A percentile compares a stretch with the other conserved stretches of the same genome.
These are phyloP conservation scores for Penicillium sp. DNA, from an alignment of 2,329 filamentous ascomycete species.

Conservation along the genomic window DNA sequence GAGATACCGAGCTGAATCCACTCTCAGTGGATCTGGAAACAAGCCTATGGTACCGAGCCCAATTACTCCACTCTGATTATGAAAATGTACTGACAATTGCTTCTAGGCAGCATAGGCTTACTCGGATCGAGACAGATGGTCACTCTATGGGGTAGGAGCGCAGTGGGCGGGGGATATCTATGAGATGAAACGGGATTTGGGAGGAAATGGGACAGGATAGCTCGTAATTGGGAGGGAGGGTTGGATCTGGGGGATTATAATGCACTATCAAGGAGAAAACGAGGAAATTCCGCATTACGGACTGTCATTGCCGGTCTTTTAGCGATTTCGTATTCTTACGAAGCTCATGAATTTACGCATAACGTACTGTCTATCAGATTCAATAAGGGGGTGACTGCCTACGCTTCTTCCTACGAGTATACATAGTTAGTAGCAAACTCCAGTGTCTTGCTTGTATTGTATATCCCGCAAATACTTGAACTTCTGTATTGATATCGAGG, in stretches of 20 bases:
- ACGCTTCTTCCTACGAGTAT: not conserved
- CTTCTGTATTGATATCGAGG: not conserved
- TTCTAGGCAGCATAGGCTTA: not conserved
- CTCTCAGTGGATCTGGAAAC: too few relatives aligned
- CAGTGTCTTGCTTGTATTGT: too few relatives aligned
- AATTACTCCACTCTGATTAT: not conserved
- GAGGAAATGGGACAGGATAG: not conserved
- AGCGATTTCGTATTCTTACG: not conserved
- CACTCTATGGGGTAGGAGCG: not conserved
- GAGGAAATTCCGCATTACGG: not conserved
- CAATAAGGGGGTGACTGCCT: not conserved
- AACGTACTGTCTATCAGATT: not conserved
- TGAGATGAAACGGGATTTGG: not conserved
- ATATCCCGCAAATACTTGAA: not conserved
- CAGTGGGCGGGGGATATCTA: not conserved
- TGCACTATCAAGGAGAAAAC: not conserved
- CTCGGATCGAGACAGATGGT: not conserved
- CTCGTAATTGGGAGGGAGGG: not conserved
- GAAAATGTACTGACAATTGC: not conserved
- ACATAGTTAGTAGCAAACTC: not conserved
- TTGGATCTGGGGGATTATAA: not conserved
- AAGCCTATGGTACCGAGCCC: not conserved
- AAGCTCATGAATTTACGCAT: not conserved
- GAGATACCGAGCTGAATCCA: too few relatives aligned
- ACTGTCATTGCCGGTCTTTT: not conserved